Conservation (phyloP, 1,139 yeast genomes). For the Wickerhamomyces sp. region DNA sequence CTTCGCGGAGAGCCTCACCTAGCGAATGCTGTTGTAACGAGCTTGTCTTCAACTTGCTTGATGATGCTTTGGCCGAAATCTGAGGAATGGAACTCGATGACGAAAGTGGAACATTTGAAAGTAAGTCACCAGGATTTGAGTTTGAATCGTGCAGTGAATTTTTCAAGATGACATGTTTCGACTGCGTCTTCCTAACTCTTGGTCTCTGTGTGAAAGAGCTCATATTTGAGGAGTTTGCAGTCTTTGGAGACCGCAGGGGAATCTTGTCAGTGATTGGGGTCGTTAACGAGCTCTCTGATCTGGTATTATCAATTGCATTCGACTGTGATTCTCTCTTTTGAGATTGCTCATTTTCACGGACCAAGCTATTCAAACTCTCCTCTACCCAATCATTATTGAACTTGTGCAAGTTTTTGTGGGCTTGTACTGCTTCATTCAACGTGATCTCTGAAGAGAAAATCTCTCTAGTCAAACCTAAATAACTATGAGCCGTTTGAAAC, state of each 20-base stretch:
- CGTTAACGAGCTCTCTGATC: background rate
- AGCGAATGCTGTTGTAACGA: background rate
- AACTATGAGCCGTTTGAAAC: constrained; percentile 81
- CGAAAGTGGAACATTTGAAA: constrained; percentile 78
- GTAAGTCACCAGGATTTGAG: constrained; percentile 76
- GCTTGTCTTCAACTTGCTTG: constrained; percentile 5
- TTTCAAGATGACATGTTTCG: constrained; percentile 57
- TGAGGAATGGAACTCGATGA: too few relatives aligned
- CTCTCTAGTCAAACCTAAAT: constrained; percentile 79
- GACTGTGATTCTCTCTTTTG: background rate
- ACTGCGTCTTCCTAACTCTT: constrained; percentile 24
- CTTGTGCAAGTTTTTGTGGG: background rate
- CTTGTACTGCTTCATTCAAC: constrained; percentile 46
- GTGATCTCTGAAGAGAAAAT: constrained; percentile 71
- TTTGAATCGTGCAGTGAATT: constrained; percentile 37
- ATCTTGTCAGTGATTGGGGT: background rate
- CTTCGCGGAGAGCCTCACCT: background rate
- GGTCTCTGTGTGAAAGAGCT: constrained; percentile 3
- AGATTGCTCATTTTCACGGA: background rate
- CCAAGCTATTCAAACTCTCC: background rate
- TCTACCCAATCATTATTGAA: background rate
- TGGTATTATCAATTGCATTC: background rate
- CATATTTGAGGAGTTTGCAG: background rate
- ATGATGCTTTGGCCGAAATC: constrained; percentile 45
- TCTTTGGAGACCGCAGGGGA: background rate